Evolutionary conservation across 139 green algal species (phyloP).

Genomic region (Chloropicon primus): DNA sequence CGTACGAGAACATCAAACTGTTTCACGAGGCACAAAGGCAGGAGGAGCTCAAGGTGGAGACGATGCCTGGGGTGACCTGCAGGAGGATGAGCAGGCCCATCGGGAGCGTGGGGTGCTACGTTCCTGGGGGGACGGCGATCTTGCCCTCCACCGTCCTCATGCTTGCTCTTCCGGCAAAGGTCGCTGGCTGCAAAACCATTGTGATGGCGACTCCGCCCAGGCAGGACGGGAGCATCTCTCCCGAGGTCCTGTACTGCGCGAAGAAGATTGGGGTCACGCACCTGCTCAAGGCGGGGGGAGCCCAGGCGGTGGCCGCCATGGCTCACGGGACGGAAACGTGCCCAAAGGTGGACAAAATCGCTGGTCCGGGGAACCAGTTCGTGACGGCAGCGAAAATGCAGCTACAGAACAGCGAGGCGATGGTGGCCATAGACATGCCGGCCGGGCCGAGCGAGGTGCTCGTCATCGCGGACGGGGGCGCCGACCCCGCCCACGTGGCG

Average conservation of each 20-base stretch:
- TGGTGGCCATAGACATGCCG: slow-evolving; percentile 96
- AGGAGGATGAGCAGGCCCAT: slow-evolving; percentile 38
- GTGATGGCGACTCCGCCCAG: slow-evolving; percentile 89
- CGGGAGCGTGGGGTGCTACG: slow-evolving; percentile 80
- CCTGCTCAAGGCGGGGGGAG: slow-evolving; percentile 85
- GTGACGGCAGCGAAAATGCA: slow-evolving; percentile 59
- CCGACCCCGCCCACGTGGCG: slow-evolving; percentile 62
- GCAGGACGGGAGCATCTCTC: slow-evolving; percentile 57
- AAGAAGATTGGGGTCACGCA: slow-evolving; percentile 91
- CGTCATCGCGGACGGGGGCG: slow-evolving; percentile 80
- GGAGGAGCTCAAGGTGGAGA: slow-evolving; percentile 54
- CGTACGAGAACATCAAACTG: slow-evolving; percentile 80
- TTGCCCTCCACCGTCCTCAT: slow-evolving; percentile 90
- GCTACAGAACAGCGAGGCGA: slow-evolving; percentile 82
- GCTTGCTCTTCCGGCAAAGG: slow-evolving; percentile 74
- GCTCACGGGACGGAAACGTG: slow-evolving; percentile 80
- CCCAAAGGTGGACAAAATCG: slow-evolving; percentile 72
- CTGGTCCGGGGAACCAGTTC: slow-evolving; percentile 45
- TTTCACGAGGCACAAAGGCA: slow-evolving; percentile 83
- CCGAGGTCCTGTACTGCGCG: slow-evolving; percentile 89
- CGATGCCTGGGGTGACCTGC: slow-evolving; percentile 90
- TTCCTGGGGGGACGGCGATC: slow-evolving; percentile 90
- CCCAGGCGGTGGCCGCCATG: slow-evolving; percentile 88
- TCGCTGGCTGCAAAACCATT: slow-evolving; percentile 81
- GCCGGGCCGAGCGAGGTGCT: slow-evolving; percentile 75